Conservation (phyloP, 1,284 basidiomycete species). For the Boletus sp. region DNA sequence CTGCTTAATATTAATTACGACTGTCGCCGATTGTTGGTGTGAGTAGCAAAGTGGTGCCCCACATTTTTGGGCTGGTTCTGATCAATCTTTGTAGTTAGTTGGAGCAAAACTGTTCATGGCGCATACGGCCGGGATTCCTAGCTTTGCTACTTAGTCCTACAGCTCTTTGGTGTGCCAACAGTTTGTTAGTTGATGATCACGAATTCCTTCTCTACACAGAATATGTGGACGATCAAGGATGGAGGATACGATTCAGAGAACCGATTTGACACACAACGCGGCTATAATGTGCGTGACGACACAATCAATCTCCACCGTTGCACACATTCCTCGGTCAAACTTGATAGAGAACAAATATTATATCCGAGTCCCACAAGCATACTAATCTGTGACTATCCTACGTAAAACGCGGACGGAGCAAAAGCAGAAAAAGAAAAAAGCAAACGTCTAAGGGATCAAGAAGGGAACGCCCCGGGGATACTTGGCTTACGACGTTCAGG, state of each 20-base stretch:
- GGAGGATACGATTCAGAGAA: not conserved
- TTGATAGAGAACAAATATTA: not conserved
- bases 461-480: conserved; percentile 30
- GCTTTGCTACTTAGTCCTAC: too few species aligned
- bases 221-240: not conserved
- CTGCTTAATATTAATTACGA: conserved; percentile 31
- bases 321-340: not conserved
- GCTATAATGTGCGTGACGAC: too few species aligned
- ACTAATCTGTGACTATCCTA: conserved; percentile 4
- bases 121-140: too few species aligned
- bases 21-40: not conserved
- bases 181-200: not conserved
- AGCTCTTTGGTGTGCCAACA: not conserved
- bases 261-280: not conserved
- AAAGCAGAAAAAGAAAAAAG: not conserved
- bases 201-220: not conserved
- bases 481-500: conserved; percentile 30
- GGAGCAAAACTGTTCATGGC: too few species aligned
- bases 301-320: not conserved
- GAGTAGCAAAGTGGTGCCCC: not conserved
- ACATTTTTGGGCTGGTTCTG: too few species aligned
- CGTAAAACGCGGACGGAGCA: not conserved
- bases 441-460: conserved; percentile 8
- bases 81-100: too few species aligned
- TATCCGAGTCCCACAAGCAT: not conserved